Conservation (phyloP, 805 yeast genomes). For the Ogataea naganishii region DNA sequence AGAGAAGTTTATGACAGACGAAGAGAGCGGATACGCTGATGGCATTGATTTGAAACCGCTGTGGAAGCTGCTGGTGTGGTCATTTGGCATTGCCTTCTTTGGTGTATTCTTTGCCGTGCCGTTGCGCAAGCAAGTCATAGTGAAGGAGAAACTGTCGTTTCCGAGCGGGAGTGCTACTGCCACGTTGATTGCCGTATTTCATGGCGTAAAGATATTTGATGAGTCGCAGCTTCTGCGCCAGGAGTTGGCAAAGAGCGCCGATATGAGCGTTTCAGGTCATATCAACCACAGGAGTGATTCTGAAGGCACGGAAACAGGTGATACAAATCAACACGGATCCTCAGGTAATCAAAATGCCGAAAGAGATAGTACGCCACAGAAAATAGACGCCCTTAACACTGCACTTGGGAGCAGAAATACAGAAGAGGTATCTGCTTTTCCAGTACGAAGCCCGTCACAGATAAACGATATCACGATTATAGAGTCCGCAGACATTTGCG, state of each 20-base stretch:
- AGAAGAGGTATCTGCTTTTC: too few relatives aligned
- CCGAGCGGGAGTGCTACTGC: constrained; percentile 98
- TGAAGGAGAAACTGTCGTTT: constrained; percentile 80
- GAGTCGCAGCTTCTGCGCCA: constrained; percentile 14
- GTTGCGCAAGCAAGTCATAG: constrained; percentile 73
- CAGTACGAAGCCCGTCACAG: too few relatives aligned
- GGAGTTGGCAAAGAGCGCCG: neutral
- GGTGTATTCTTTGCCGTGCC: constrained; percentile 96
- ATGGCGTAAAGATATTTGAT: constrained; percentile 48
- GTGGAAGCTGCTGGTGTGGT: constrained; percentile 67
- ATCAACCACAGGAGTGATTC: too few relatives aligned
- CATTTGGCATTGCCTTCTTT: constrained; percentile 79
- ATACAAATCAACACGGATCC: too few relatives aligned
- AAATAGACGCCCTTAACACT: too few relatives aligned
- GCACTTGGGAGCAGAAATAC: too few relatives aligned
- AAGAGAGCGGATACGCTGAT: constrained; percentile 60
- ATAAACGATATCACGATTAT: constrained; percentile 19
- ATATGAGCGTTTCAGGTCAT: too few relatives aligned
- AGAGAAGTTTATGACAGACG: constrained; percentile 72
- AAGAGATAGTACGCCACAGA: too few relatives aligned
- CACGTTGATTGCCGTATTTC: constrained; percentile 80
- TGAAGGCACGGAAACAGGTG: too few relatives aligned
- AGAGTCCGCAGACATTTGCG: constrained; percentile 25
- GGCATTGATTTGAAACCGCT: constrained; percentile 27
- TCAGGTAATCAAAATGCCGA: too few relatives aligned